Evolutionary conservation across 495 filamentous ascomycete genomes (phyloP).

Genomic region (Aspergillus steynii): DNA sequence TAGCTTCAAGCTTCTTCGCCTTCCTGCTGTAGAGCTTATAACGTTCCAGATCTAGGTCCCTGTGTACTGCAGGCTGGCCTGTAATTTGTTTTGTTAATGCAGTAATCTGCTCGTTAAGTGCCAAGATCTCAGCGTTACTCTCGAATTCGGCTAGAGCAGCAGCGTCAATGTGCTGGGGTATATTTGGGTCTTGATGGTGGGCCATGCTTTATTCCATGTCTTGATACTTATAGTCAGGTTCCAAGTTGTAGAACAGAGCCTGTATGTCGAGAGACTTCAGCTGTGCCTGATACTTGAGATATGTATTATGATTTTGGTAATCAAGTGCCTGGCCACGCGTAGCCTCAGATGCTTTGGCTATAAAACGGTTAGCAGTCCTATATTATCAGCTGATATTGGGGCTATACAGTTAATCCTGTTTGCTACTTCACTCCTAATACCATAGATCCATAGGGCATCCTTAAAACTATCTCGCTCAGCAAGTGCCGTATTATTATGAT

Average conservation of each 20-base stretch:
- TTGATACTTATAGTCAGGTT: slow-evolving; percentile 23
- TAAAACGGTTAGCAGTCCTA: slow-evolving; percentile 8
- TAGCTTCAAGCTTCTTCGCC: slow-evolving; percentile 15
- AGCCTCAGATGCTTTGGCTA: slow-evolving; percentile 26
- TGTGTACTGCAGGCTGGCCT: slow-evolving; percentile 1
- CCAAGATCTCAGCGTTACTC: slow-evolving; percentile 12
- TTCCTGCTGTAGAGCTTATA: slow-evolving; percentile 21
- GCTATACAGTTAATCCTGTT: slow-evolving; percentile 16
- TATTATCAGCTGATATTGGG: background rate
- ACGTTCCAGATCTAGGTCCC: slow-evolving; percentile 9
- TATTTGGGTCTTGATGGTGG: slow-evolving; percentile 23
- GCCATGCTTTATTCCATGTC: slow-evolving; percentile 30
- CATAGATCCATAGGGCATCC: slow-evolving; percentile 20
- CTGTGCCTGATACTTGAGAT: slow-evolving; percentile 25
- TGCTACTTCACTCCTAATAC: slow-evolving; percentile 20
- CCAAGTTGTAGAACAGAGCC: slow-evolving; percentile 22
- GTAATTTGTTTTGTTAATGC: slow-evolving; percentile 17
- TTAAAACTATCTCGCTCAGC: slow-evolving; percentile 23
- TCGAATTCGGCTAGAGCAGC: slow-evolving; percentile 17
- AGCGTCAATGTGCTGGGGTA: slow-evolving; percentile 17
- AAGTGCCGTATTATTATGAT: slow-evolving; percentile 21
- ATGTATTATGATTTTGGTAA: slow-evolving; percentile 24
- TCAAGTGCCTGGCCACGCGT: slow-evolving; percentile 23
- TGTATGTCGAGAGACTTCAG: slow-evolving; percentile 24
- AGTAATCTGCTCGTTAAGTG: slow-evolving; percentile 19